Percentiles rank a stretch among this genome's conserved stretches.
These are phyloP conservation scores for Cryptosporidium parvum DNA, from an alignment of 169 alveolate genomes.

Conservation along the genomic window DNA sequence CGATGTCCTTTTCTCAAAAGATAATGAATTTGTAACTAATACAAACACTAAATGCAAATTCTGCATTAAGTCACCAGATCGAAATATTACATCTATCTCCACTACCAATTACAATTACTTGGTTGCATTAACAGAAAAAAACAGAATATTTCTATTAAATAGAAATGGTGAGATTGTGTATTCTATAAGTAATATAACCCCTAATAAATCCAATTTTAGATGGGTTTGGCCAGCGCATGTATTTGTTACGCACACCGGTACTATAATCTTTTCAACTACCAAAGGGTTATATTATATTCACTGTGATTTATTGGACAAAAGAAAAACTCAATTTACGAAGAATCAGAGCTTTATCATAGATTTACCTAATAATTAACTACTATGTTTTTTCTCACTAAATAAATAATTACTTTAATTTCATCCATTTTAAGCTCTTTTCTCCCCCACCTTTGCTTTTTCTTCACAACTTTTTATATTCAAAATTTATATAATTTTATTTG, in stretches of 20 bases:
- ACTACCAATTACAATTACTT: constrained; percentile 23
- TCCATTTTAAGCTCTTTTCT: neutral
- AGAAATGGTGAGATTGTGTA: constrained; percentile 50
- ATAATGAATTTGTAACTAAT: neutral
- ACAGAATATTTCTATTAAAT: constrained; percentile 17
- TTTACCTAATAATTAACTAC: neutral
- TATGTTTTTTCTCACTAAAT: neutral
- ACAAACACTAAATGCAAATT: constrained; percentile 21
- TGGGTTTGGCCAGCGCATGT: constrained; percentile 74
- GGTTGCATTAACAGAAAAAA: constrained; percentile 44
- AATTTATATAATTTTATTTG: neutral
- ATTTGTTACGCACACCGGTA: constrained; percentile 14
- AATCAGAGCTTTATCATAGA: neutral
- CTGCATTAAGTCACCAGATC: constrained; percentile 50
- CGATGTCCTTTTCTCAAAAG: neutral
- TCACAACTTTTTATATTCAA: neutral
- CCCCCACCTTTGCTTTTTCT: neutral
- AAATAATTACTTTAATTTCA: neutral
- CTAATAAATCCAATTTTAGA: constrained; percentile 23
- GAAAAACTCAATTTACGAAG: neutral
- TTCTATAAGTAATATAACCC: constrained; percentile 8
- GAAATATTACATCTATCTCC: constrained; percentile 27
- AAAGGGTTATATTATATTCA: constrained; percentile 10
- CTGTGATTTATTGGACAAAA: constrained; percentile 23
- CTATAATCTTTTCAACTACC: constrained; percentile 10